A percentile compares a stretch with the other conserved stretches of the same genome.
Conservation (phyloP, 176 grass and related monocot genomes). For the maize (Zea mays) region DNA sequence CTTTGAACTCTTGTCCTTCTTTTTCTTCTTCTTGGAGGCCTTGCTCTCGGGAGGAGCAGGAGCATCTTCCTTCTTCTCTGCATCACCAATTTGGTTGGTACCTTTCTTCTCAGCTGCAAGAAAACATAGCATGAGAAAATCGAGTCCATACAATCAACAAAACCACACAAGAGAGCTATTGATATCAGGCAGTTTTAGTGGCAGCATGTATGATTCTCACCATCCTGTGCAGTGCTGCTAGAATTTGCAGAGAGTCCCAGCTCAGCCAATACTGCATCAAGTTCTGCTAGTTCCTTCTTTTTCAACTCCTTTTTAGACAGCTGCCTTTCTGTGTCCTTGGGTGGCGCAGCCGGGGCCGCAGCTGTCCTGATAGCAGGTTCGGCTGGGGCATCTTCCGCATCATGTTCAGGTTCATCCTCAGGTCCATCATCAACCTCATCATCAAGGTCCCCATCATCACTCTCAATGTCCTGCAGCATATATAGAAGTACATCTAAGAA, state of each 20-base stretch:
- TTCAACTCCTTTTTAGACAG: conserved; percentile 98
- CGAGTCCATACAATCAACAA: not conserved
- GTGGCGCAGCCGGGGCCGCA: conserved; percentile 39
- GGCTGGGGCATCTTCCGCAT: conserved; percentile 37
- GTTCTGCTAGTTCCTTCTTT: conserved; percentile 95
- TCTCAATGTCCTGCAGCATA: conserved; percentile 75
- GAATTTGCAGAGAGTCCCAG: conserved; percentile 70
- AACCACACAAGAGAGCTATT: not conserved
- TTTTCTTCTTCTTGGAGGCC: conserved; percentile 87
- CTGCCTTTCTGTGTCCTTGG: conserved; percentile 92
- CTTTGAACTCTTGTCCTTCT: conserved; percentile 77
- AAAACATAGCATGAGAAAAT: conserved; percentile 17
- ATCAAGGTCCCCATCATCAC: conserved; percentile 82
- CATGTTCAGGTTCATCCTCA: conserved; percentile 65
- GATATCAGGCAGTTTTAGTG: not conserved
- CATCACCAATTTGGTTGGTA: conserved; percentile 55
- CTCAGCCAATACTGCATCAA: conserved; percentile 91
- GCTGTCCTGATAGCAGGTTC: conserved; percentile 49
- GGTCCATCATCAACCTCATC: conserved; percentile 76
- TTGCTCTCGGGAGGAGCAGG: conserved; percentile 70
- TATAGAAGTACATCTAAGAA: conserved; percentile 33
- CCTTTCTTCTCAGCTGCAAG: conserved; percentile 57
- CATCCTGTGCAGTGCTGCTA: conserved; percentile 46
- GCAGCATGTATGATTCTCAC: conserved; percentile 27
- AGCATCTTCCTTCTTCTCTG: conserved; percentile 61